Evolutionary conservation across 2,329 filamentous ascomycete genomes (phyloP), one percentile per base, ranked within the genome.

Genomic region (Alternaria triticina): DNA sequence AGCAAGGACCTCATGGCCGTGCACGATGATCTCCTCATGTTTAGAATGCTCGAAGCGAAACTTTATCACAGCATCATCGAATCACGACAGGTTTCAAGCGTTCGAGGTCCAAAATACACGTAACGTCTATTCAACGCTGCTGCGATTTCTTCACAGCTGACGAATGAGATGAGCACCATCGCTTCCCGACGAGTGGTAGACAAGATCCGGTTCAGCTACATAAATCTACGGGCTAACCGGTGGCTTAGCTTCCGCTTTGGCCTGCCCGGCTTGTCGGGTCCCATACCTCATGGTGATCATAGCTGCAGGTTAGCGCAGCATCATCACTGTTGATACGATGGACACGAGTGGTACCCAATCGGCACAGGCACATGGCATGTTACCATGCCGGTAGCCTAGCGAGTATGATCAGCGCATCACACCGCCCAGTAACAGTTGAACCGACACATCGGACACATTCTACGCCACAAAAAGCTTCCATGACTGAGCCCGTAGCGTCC

Each of bases 381-480:
- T 27, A 56, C 61, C 62, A 59, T 61, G 59, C 49, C 46, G 57
- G 67, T 57, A 44, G 46, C 60, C 65, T 68, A 64, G 54, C 62
- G 62, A 65, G 66, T 56, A n/a, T 64, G 54, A 58, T 57, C 54
- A 54, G 51, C 47, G 52, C 56, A 51, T 63, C 64, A 67, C 61
- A 64, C 68, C 64, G 62, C 65, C 62, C 61, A 58, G 55, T 52
- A 59, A 56, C 50, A 56, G 54, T 64, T 67, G 59, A 61, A 64
- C 62, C 66, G 64, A 55, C 54, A 62, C 51, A 59, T 69, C 66
- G 67, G 70, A 70, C 50, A 56, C 43, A 50, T 62, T 66, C 58
- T 62, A 62, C 68, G 62, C 64, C 62, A 70, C 64, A 64, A 36
- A 67, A 72, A 68, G 68, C 68, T 70, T 72, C 61, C 65, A 68